These are phyloP conservation scores for Lantana camara DNA, from an alignment of 257 asterid species.

Conservation along the genomic window DNA sequence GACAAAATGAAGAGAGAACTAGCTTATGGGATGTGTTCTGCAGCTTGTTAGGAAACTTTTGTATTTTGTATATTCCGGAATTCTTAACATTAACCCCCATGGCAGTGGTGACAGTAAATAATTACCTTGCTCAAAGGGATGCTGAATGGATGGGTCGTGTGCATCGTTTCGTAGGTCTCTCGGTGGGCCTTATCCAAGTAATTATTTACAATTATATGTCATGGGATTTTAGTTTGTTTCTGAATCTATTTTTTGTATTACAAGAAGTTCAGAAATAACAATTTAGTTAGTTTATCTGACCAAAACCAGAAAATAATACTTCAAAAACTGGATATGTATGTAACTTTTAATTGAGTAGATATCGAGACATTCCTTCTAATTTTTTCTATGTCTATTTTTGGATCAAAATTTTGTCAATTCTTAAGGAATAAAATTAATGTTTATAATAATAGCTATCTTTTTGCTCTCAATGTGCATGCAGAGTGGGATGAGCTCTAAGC, in stretches of 20 bases:
- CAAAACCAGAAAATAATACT: background rate
- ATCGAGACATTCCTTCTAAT: conserved; percentile 3
- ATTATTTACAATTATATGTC: conserved; percentile 24
- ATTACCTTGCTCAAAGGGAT: conserved; percentile 97
- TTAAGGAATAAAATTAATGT: background rate
- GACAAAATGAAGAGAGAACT: too few species aligned
- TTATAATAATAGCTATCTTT: conserved; percentile 8
- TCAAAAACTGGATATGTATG: background rate
- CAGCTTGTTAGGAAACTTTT: conserved; percentile 9
- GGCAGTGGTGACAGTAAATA: conserved; percentile 95
- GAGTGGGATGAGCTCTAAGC: conserved; percentile 76
- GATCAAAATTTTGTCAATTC: conserved; percentile 9
- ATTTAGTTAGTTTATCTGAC: background rate
- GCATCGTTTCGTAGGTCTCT: conserved; percentile 94
- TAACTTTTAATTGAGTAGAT: background rate
- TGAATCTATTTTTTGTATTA: background rate
- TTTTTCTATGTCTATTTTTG: background rate
- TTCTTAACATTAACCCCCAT: conserved; percentile 27
- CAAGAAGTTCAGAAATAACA: conserved; percentile 6
- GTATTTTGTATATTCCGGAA: conserved; percentile 15
- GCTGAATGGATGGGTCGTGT: conserved; percentile 99
- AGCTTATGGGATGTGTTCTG: conserved; percentile 17
- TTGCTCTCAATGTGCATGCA: conserved; percentile 37
- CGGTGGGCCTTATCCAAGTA: conserved; percentile 99
- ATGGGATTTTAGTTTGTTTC: conserved; percentile 11